Conservation (phyloP, 1,284 basidiomycete genomes). For the Somion occarium region DNA sequence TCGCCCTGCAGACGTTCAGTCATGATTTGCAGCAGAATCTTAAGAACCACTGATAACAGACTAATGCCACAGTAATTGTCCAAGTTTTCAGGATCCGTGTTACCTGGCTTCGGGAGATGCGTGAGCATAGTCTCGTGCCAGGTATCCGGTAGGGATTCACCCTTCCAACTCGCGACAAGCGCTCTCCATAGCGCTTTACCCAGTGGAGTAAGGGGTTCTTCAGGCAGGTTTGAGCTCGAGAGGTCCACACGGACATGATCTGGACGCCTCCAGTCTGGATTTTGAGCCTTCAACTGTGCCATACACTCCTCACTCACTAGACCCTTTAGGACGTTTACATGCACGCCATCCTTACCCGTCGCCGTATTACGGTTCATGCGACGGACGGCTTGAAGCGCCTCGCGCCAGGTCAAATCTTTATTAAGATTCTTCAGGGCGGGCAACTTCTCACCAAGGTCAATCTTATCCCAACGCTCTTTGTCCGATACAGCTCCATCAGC, state of each 20-base stretch:
- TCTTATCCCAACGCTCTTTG: neutral
- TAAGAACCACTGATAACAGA: neutral
- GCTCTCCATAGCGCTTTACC: neutral
- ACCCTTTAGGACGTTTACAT: neutral
- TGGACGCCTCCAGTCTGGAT: neutral
- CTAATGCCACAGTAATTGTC: neutral
- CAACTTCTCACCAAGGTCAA: neutral
- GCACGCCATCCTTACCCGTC: neutral
- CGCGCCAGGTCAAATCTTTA: neutral
- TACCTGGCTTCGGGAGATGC: neutral
- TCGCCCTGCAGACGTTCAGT: neutral
- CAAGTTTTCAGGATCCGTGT: neutral
- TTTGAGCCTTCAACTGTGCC: neutral
- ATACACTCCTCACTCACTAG: neutral
- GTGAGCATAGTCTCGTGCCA: neutral
- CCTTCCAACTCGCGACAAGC: neutral
- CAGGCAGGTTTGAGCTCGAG: neutral
- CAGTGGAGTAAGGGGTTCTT: neutral
- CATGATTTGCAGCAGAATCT: neutral
- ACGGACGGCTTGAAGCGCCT: neutral
- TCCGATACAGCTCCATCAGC: neutral
- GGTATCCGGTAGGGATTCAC: neutral
- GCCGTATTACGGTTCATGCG: neutral
- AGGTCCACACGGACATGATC: neutral
- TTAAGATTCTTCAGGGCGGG: neutral